Percentiles rank a stretch among this genome's conserved stretches.
Evolutionary conservation across 495 filamentous ascomycete species (phyloP).

Genomic region (Cenococcum geophilum): DNA sequence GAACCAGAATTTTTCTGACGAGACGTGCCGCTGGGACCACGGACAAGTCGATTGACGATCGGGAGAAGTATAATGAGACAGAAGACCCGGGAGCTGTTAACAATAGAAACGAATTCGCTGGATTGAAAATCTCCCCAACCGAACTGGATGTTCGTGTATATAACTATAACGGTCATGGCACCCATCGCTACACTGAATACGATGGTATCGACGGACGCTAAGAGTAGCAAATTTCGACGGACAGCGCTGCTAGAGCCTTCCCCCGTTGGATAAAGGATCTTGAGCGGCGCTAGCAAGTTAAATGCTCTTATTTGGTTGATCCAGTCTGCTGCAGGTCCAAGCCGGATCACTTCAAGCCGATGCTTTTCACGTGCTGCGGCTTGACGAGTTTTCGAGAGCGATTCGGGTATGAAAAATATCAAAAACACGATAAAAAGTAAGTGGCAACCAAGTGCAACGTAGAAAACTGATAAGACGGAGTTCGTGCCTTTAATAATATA

Average conservation of each 20-base stretch:
- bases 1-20: conserved; percentile 54
- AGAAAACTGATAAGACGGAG: conserved; percentile 67
- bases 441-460: conserved; percentile 66
- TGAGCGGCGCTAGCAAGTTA: conserved; percentile 68
- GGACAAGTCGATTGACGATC: conserved; percentile 60
- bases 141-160: conserved; percentile 75
- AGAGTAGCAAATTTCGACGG: conserved; percentile 69
- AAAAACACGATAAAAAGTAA: conserved; percentile 62
- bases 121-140: conserved; percentile 73
- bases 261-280: conserved; percentile 67
- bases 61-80: conserved; percentile 72
- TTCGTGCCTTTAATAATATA: conserved; percentile 66
- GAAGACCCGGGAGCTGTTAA: conserved; percentile 67
- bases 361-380: conserved; percentile 61
- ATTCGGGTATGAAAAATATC: conserved; percentile 70
- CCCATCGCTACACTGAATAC: conserved; percentile 80
- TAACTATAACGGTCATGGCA: conserved; percentile 63
- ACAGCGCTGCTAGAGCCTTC: conserved; percentile 54
- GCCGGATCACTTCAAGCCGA: conserved; percentile 19
- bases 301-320: conserved; percentile 42
- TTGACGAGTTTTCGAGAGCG: conserved; percentile 63
- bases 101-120: conserved; percentile 67
- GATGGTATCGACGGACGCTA: conserved; percentile 72
- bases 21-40: conserved; percentile 43
- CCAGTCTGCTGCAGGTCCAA: conserved; percentile 35